Base-by-base conservation (phyloP, 805 yeast genomes). In the Schwanniomyces yamadae region DNA sequence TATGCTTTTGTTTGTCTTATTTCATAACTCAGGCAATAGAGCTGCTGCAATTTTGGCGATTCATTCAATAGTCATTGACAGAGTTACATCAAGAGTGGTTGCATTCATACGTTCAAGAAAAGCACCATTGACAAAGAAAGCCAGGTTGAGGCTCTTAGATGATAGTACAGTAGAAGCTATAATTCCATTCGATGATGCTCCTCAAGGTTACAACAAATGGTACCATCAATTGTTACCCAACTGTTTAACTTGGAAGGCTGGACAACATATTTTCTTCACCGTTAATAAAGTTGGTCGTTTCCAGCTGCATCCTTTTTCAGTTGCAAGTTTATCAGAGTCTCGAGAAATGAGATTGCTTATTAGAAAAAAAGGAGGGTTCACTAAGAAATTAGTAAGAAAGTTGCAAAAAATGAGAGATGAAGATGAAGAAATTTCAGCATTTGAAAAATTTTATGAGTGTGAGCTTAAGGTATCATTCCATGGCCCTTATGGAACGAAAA, bases 261-360 rank as follows among this genome's bases (percentile, higher is more conserved):
- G 78, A 4, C 76, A 70, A 46, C 75, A 73, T 45, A 59, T 71
- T 9, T 58, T 54, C 24, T 49, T 73, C n/a, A 67, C 59, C 32
- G 71, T 73, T 6, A 48, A 61, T 4, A 59, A 60, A 36, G 63
- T 71, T 12, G 54, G 58, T 2, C 41, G 47, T 5, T 46, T 67
- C 27, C 75, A 71, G 41, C 58, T 56, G 41, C 78, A 73, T 46
- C 78, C 78, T 1, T 73, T 73, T 48, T 69, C 77, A 3, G 67
- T 72, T 33, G 49, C 69, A 3, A 63, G 70, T 33, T 44, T 69
- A 23, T 51, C 71, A 9, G 63, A 55, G 5, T 37, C 62, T 2
- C 66, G 66, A 2, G 63, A 61, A 25, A 61, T 75, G 49, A 61
- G 52, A 16, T 54, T 75, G 33, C 52, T 74, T 2, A 61, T 72